Evolutionary conservation across 441 rosid species (phyloP), one percentile per base, ranked within the genome.

Genomic region (Breynia disticha): DNA sequence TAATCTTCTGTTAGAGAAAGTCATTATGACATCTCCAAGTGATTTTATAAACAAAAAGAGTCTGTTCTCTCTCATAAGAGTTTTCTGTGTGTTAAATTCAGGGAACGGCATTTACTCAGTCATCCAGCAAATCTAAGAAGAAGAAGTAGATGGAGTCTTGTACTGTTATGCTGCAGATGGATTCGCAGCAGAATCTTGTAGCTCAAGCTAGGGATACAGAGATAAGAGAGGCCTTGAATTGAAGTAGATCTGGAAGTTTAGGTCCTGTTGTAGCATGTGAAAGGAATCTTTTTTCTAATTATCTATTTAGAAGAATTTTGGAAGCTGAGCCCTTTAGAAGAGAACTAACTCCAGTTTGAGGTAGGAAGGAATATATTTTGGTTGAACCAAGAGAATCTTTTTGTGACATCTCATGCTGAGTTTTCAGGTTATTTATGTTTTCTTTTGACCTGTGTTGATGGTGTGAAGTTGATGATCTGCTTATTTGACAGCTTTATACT

Each of bases 41-140:
- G 32, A 24, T 24, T 24, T 24, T 24, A 24, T 3, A 7, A 7
- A 7, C 4, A 24, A 24, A 24, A 24, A 24, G 7, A n/a, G n/a
- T n/a, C n/a, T n/a, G n/a, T 22, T 22, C 16, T 7, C 37, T n/a
- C 44, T 35, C 10, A 22, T 51, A 3, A 15, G 7, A 39, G 43
- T 17, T 13, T 24, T 58, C n/a, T n/a, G n/a, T n/a, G n/a, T 62
- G 48, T 19, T 53, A 51, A 54, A 52, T 49, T 41, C 79, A 93
- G 99, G 99, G 99, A 66, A 93, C 99, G 53, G 71, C 90, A 28
- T 76, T 72, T 71, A 74, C 88, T 15, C 88, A 73, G 73, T 75
- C 90, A 48, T 76, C 95, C 56, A 81, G 72, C 76, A 93, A 93
- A 73, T 78, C 82, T 2, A 93, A 84, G 83, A 89, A 81, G 84